Evolutionary conservation across 148 eudicot genomes (phyloP).

Genomic region (Camellia sinensis): DNA sequence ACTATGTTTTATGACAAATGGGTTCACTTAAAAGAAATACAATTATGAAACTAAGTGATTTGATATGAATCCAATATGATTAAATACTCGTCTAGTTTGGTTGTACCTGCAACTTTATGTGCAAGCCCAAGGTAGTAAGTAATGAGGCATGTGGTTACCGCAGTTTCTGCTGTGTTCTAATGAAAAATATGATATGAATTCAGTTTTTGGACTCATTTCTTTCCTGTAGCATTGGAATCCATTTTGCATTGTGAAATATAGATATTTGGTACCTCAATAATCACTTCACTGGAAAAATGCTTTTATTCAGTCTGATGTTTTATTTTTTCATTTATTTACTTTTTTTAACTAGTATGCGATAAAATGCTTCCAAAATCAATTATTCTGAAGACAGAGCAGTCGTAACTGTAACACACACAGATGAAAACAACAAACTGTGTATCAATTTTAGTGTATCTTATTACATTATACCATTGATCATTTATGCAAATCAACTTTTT

Average conservation of each 20-base stretch:
- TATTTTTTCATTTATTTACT: not conserved
- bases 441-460: not conserved
- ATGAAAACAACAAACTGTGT: not conserved
- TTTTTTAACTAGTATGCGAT: not conserved
- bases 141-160: not conserved
- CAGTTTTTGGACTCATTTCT: not conserved
- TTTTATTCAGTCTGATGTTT: too few species aligned
- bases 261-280: not conserved
- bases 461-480: constrained; percentile 18
- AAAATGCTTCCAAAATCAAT: not conserved
- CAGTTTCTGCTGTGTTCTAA: not conserved
- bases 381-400: not conserved
- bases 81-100: not conserved
- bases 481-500: constrained; percentile 25
- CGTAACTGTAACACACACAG: too few species aligned
- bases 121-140: not conserved
- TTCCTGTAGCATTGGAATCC: not conserved
- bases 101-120: not conserved
- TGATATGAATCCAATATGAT: not conserved
- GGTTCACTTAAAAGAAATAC: not conserved
- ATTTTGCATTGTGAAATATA: not conserved
- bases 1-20: not conserved
- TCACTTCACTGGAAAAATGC: too few species aligned
- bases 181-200: not conserved
- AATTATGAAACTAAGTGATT: not conserved